Evolutionary conservation across 306 rosid genomes (phyloP), one percentile per base, ranked within the genome.

Genomic region (Medicago arabica): DNA sequence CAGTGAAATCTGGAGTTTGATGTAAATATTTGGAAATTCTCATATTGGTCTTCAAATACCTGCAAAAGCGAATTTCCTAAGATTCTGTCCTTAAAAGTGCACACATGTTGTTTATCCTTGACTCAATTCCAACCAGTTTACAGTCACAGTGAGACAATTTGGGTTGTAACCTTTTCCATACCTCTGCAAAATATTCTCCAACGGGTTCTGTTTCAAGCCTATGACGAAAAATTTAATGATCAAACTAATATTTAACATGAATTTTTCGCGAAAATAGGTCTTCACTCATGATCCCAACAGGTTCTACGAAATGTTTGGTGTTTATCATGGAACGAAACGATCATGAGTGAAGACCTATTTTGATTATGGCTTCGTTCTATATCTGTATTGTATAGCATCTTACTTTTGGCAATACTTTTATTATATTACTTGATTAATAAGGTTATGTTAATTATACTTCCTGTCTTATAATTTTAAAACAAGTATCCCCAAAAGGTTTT

Each of bases 41-140:
- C 25, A 83, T 51, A 57, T 79, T 18, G 41, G 14, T 36, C 44
- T 58, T 79, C 43, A 83, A 40, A 40, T 79, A 28, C 31, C 31
- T 3, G 31, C 31, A 28, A 31, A 78, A 78, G 57, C 64, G 66
- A 53, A 71, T 63, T 51, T 79, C 80, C n/a, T 61, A 18, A 7
- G 31, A 71, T 9, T 39, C 46, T 50, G 31, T 18, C n/a, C 34
- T 41, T 25, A 82, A 23, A 39, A 60, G 41, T 28, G 67, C 13
- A 9, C 17, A 6, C 8, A 82, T 0, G 3, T 15, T 34, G n/a
- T 67, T 5, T 28, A 79, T 6, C 19, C 28, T 81, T 25, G 75
- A 66, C 8, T 72, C 72, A 17, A 76, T 60, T 51, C 80, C 88
- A 61, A 85, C 71, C 7, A 76, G 70, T 14, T 72, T 71, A 3